A percentile compares a stretch with the other conserved stretches of the same genome.
These are phyloP conservation scores for Paecilomyces sp. DNA, from an alignment of 2,329 filamentous ascomycete genomes.

Conservation along the genomic window DNA sequence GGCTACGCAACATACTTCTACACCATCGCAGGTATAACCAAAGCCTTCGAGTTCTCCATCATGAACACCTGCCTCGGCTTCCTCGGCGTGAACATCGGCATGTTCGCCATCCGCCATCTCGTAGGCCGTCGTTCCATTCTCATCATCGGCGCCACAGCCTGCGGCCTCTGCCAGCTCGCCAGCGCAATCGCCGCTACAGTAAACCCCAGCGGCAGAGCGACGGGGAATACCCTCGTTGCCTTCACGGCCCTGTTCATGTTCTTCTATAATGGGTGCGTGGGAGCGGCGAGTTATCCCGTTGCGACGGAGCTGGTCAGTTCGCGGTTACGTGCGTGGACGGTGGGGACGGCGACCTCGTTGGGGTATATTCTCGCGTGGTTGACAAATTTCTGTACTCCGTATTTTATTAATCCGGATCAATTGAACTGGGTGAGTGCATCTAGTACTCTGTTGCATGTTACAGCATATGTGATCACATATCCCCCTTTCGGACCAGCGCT, in stretches of 20 bases:
- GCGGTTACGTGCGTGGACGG: constrained; percentile 26
- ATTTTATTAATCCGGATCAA: constrained; percentile 32
- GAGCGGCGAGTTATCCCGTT: constrained; percentile 24
- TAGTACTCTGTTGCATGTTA: too few relatives aligned
- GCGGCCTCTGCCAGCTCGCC: constrained; percentile 40
- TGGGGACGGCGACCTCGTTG: constrained; percentile 24
- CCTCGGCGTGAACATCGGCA: constrained; percentile 43
- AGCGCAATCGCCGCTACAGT: constrained; percentile 33
- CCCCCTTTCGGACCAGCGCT: too few relatives aligned
- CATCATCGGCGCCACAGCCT: constrained; percentile 39
- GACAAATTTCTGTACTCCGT: constrained; percentile 29
- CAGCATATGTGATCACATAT: too few relatives aligned
- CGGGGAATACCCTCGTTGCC: constrained; percentile 20
- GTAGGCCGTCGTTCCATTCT: constrained; percentile 42
- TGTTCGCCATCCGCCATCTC: constrained; percentile 42
- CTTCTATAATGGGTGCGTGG: constrained; percentile 27
- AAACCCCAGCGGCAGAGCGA: constrained; percentile 6
- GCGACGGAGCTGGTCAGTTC: constrained; percentile 20
- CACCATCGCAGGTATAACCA: constrained; percentile 35
- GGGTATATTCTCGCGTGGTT: constrained; percentile 31
- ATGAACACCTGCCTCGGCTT: constrained; percentile 46
- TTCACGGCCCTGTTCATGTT: constrained; percentile 30
- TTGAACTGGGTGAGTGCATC: constrained; percentile 22
- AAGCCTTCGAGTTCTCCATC: constrained; percentile 44
- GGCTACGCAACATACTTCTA: constrained; percentile 46